These are phyloP conservation scores for Abrus precatorius DNA, from an alignment of 306 rosid species.

Conservation along the genomic window DNA sequence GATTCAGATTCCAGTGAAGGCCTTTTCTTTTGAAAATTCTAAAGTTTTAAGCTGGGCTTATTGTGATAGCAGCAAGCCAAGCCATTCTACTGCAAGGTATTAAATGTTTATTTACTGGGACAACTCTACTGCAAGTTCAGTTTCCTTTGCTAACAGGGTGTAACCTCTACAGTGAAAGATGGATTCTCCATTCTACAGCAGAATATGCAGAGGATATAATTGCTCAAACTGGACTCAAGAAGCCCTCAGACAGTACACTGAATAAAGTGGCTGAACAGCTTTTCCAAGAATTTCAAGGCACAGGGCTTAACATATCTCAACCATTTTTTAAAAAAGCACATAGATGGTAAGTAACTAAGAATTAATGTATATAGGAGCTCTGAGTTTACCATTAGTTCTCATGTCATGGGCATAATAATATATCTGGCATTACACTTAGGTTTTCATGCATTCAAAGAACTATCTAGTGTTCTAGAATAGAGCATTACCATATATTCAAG, in stretches of 20 bases:
- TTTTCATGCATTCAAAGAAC: slow-evolving; percentile 19
- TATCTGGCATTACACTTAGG: slow-evolving; percentile 23
- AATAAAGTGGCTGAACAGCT: slow-evolving; percentile 83
- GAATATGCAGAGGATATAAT: slow-evolving; percentile 82
- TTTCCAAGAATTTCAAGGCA: slow-evolving; percentile 71
- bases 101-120: slow-evolving; percentile 31
- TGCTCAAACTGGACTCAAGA: slow-evolving; percentile 80
- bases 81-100: slow-evolving; percentile 75
- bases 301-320: slow-evolving; percentile 59
- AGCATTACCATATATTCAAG: not conserved
- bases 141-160: slow-evolving; percentile 41
- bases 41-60: slow-evolving; percentile 75
- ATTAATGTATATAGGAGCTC: slow-evolving; percentile 26
- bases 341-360: slow-evolving; percentile 83
- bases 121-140: slow-evolving; percentile 15
- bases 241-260: slow-evolving; percentile 70
- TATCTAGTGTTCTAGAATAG: slow-evolving; percentile 26
- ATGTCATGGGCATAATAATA: slow-evolving; percentile 8
- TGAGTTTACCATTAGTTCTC: slow-evolving; percentile 29
- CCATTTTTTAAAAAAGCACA: slow-evolving; percentile 85
- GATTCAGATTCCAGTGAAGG: slow-evolving; percentile 77
- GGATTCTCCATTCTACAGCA: slow-evolving; percentile 89
- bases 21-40: slow-evolving; percentile 73
- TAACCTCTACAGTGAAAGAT: slow-evolving; percentile 70
- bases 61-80: slow-evolving; percentile 93